Conservation (phyloP, 192 early-diverging fungal species). For the Kickxella alabastrina region DNA sequence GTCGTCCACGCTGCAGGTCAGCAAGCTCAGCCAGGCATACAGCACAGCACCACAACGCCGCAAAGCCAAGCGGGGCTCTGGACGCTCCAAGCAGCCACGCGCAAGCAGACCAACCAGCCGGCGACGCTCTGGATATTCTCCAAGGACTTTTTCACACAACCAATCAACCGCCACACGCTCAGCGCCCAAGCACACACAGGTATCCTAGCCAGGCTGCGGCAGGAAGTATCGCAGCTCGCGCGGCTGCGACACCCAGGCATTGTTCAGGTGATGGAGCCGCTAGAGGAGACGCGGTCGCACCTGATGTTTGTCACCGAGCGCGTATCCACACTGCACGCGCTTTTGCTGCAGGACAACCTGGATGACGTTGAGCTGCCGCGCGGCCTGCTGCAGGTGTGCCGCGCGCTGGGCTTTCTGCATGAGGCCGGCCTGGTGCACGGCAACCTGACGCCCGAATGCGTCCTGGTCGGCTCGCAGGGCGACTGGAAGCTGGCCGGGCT, state of each 20-base stretch:
- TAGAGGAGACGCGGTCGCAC: slow-evolving; percentile 61
- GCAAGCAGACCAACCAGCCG: slow-evolving; percentile 56
- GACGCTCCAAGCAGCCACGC: slow-evolving; percentile 62
- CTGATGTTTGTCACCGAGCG: slow-evolving; percentile 79
- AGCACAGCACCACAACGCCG: slow-evolving; percentile 31
- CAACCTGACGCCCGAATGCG: slow-evolving; percentile 65
- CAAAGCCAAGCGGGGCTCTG: slow-evolving; percentile 62
- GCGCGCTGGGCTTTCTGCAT: slow-evolving; percentile 75
- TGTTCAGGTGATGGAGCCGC: slow-evolving; percentile 70
- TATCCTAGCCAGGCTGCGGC: slow-evolving; percentile 57
- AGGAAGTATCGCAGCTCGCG: slow-evolving; percentile 64
- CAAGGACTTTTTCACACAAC: slow-evolving; percentile 60
- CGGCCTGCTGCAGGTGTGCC: slow-evolving; percentile 68
- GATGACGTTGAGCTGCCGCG: slow-evolving; percentile 82
- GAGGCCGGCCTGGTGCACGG: slow-evolving; percentile 73
- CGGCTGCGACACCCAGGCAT: slow-evolving; percentile 76
- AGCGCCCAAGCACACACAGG: slow-evolving; percentile 47
- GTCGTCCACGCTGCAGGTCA: too few species aligned
- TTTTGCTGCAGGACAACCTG: slow-evolving; percentile 62
- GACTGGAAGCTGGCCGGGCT: slow-evolving; percentile 82
- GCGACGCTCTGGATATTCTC: slow-evolving; percentile 77
- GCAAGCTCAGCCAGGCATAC: too few species aligned
- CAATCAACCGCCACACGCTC: slow-evolving; percentile 52
- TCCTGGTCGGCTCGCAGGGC: slow-evolving; percentile 74
- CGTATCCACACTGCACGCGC: slow-evolving; percentile 59